Evolutionary conservation across 176 grass and related monocot genomes (phyloP), one percentile per base, ranked within the genome.

Genomic region (Poa annua): DNA sequence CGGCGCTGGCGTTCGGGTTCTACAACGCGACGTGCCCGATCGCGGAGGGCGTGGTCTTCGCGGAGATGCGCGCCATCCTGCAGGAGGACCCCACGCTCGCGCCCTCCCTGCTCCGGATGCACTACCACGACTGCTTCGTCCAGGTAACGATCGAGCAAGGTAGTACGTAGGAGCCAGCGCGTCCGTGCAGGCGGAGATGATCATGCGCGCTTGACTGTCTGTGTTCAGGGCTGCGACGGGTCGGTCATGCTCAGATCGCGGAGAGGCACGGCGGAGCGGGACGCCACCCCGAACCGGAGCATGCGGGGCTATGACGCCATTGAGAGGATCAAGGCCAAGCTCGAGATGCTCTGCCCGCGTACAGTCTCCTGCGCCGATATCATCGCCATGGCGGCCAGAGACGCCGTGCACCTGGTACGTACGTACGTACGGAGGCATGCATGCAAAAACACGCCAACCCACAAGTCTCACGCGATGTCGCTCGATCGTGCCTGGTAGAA

Each of bases 71-170:
- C 71, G 4, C 33, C 53, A 54, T 92, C 29, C 78, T 88, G 1
- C 34, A 65, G 44, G 82, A 92, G 24, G 90, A 92, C 45, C 5
- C 74, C 19, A 86, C 86, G 41, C 82, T 88, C 0, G 74, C 83
- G 61, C 86, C 90, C 45, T 66, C 90, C 0, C 86, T 92, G 83
- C 90, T 92, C 47, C 90, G 90, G 81, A 85, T 92, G 90, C 90
- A 92, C 80, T 92, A 88, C 86, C 90, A 92, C 53, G 86, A 92
- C 78, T 92, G 90, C 86, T 92, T 92, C 69, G 86, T 92, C 7
- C 78, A 82, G 29, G 29, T 29, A 29, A 29, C 29, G 29, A 29
- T 29, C 29, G 29, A 29, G 29, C 29, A 29, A 29, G 29, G 29
- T 29, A 29, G n/a, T n/a, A n/a, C n/a, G n/a, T n/a, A n/a, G n/a